Conservation (phyloP, 306 rosid genomes). For the Lathyrus sativus region DNA sequence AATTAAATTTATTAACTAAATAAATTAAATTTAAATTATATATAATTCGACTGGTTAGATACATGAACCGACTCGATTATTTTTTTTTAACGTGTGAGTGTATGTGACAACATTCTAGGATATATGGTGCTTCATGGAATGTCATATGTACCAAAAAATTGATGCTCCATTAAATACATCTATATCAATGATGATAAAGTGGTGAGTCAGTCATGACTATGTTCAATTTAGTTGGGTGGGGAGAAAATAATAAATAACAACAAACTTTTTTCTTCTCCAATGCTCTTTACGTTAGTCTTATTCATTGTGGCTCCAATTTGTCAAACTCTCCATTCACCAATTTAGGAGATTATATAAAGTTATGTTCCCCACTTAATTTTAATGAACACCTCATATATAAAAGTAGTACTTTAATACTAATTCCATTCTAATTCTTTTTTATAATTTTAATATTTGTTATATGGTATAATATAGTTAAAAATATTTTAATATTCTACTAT, state of each 20-base stretch:
- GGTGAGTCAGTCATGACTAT: slow-evolving; percentile 7
- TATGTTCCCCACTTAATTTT: slow-evolving; percentile 59
- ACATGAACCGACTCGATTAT: too few relatives aligned
- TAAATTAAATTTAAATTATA: too few relatives aligned
- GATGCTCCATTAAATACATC: slow-evolving; percentile 44
- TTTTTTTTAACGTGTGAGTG: too few relatives aligned
- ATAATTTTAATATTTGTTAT: too few relatives aligned
- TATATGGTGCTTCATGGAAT: slow-evolving; percentile 26
- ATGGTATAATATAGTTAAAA: too few relatives aligned
- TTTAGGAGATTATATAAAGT: slow-evolving; percentile 57
- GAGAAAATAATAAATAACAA: slow-evolving; percentile 36
- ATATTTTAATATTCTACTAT: too few relatives aligned
- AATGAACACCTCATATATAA: too few relatives aligned
- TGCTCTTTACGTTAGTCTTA: slow-evolving; percentile 44
- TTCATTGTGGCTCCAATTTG: slow-evolving; percentile 42
- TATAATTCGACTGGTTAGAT: too few relatives aligned
- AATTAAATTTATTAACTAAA: too few relatives aligned
- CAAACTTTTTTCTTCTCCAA: slow-evolving; percentile 37
- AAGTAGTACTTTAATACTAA: too few relatives aligned
- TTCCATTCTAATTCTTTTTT: not conserved
- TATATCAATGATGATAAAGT: slow-evolving; percentile 33
- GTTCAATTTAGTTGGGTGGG: slow-evolving; percentile 49
- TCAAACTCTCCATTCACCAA: slow-evolving; percentile 59
- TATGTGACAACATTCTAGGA: not conserved
- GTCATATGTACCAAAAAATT: slow-evolving; percentile 32